A percentile compares a stretch with the other conserved stretches of the same genome.
Evolutionary conservation across 768 basidiomycete species (phyloP).

Genomic region (Podaxis sp.): DNA sequence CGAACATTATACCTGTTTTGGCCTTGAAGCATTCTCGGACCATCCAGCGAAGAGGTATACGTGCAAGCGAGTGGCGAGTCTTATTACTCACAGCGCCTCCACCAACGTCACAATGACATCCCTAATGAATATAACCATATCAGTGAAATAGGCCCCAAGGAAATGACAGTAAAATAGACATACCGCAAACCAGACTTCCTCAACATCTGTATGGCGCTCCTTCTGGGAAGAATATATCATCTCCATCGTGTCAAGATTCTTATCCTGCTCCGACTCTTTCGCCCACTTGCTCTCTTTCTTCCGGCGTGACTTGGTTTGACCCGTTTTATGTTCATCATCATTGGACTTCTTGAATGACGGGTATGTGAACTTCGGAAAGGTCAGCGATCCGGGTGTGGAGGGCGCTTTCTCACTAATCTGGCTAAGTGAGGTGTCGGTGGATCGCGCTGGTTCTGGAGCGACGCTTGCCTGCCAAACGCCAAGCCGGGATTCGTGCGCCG

Average conservation of each 20-base stretch:
- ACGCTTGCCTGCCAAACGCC: conserved; percentile 17
- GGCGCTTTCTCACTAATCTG: conserved; percentile 3
- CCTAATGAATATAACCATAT: conserved; percentile 23
- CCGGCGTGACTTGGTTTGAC: not conserved
- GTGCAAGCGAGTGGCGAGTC: conserved; percentile 46
- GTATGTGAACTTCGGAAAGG: not conserved
- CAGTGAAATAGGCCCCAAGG: not conserved
- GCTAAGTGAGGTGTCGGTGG: not conserved
- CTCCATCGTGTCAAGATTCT: conserved; percentile 30
- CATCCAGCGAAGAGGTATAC: conserved; percentile 69
- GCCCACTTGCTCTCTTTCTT: conserved; percentile 3
- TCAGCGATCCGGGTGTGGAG: not conserved
- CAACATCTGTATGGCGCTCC: conserved; percentile 36
- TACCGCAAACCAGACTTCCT: conserved; percentile 71
- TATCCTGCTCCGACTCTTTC: conserved; percentile 25
- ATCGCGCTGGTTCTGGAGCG: not conserved
- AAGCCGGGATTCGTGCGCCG: conserved; percentile 25
- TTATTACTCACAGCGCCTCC: conserved; percentile 56
- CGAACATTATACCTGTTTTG: conserved; percentile 62
- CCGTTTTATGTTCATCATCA: not conserved
- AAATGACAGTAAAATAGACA: conserved; percentile 16
- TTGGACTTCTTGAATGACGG: not conserved
- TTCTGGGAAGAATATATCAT: conserved; percentile 29
- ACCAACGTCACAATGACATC: conserved; percentile 56
- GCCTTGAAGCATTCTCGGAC: conserved; percentile 66